Evolutionary conservation across 345 rosid species (phyloP).

Genomic region (Salix caprea): DNA sequence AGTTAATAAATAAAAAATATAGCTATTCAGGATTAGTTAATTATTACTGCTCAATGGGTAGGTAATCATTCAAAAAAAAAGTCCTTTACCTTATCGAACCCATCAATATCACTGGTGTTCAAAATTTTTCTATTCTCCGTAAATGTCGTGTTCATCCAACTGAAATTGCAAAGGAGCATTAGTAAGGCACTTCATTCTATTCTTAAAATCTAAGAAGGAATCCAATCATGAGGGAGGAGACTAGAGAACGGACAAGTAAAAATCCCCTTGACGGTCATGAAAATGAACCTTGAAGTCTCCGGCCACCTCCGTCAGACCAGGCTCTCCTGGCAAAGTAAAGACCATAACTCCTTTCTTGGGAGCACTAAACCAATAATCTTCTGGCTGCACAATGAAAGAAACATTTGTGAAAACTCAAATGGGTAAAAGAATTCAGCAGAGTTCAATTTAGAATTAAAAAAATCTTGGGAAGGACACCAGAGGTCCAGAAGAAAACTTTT

Average conservation of each 20-base stretch:
- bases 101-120: conserved; percentile 68
- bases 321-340: conserved; percentile 91
- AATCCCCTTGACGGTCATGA: conserved; percentile 88
- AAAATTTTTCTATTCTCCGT: conserved; percentile 71
- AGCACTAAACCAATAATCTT: conserved; percentile 87
- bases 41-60: not conserved
- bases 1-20: not conserved
- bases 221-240: not conserved
- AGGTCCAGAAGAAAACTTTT: not conserved
- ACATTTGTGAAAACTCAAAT: not conserved
- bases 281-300: conserved; percentile 93
- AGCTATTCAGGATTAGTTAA: too few species aligned
- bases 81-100: conserved; percentile 66
- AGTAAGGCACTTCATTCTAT: not conserved
- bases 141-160: conserved; percentile 90
- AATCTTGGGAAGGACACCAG: not conserved
- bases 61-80: not conserved
- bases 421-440: not conserved
- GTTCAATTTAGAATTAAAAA: not conserved
- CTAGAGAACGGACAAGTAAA: conserved; percentile 59
- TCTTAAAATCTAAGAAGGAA: conserved; percentile 4
- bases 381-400: conserved; percentile 52
- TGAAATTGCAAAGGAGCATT: conserved; percentile 21
- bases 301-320: conserved; percentile 71
- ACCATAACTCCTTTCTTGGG: conserved; percentile 86